Base-by-base conservation (phyloP, 768 basidiomycete species). In the Russula abietina region DNA sequence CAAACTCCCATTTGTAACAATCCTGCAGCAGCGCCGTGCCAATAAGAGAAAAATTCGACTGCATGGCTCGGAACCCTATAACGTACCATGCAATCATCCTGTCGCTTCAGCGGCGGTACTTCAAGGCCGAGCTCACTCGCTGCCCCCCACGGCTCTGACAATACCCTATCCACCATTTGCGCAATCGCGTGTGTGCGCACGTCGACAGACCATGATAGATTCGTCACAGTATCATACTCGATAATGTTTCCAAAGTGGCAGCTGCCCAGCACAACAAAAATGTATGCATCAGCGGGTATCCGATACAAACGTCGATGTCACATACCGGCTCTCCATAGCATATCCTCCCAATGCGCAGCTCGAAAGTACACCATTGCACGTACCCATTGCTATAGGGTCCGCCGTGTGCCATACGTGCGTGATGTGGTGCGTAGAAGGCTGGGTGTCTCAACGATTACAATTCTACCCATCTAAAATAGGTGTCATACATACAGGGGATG, bases 401-500 rank as follows among this genome's bases (percentile, higher is more conserved):
- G 88, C 95, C 1, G 89, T 98, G 71, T 98, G 89, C 70, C 90
- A 96, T 9, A 98, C 79, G 69, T 98, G 93, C 0, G 88, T 93
- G 46, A 96, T 78, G 65, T 91, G 89, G 3, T 85, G 82, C 0
- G 79, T 79, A 1, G 86, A 85, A 0, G 87, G 88, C 87, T 89
- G 19, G n/a, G 10, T 24, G 17, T 24, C 28, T 6, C 9, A 26
- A 26, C 7, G 1, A 12, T 36, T 26, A 32, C 14, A 17, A 28
- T 4, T 32, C 26, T 2, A 19, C 33, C 69, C 2, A 45, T 45
- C 43, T 45, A 22, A 62, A 61, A 28, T 57, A 17, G 45, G 45
- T n/a, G 12, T 5, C 54, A 33, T 51, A 75, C 83, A 60, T 66
- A 93, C 93, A 2, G 94, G 92, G 9, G 84, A 79, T 2, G 95